Evolutionary conservation across 2,329 filamentous ascomycete genomes (phyloP).

Genomic region (Colletotrichum sp.): DNA sequence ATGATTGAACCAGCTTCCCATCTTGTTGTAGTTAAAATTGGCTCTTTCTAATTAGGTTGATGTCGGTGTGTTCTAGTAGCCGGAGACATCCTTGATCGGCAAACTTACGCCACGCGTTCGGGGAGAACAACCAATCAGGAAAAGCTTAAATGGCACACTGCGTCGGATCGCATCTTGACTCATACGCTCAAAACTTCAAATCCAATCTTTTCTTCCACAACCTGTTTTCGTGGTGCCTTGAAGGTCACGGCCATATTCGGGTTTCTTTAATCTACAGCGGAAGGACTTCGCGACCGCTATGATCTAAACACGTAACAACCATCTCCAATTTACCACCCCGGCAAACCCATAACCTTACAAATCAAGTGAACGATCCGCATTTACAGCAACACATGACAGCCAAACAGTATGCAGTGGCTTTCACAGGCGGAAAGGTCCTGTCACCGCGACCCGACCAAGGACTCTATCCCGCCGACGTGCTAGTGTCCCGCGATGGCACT

Average conservation of each 20-base stretch:
- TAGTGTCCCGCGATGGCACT: not conserved
- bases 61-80: not conserved
- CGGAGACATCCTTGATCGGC: not conserved
- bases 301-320: not conserved
- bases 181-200: not conserved
- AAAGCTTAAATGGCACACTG: not conserved
- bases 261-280: not conserved
- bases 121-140: not conserved
- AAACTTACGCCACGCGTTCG: not conserved
- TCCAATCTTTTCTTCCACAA: not conserved
- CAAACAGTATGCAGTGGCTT: not conserved
- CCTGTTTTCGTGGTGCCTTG: not conserved
- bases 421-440: not conserved
- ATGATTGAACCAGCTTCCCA: too few species aligned
- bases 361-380: not conserved
- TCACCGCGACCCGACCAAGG: not conserved
- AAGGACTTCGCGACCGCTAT: not conserved
- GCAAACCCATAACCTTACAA: not conserved
- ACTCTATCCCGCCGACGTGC: not conserved
- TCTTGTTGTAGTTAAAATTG: too few species aligned
- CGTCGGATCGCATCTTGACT: not conserved
- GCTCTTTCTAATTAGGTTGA: too few species aligned
- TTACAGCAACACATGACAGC: accelerated
- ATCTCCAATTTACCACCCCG: not conserved
- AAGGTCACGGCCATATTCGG: not conserved